A percentile compares a stretch with the other conserved stretches of the same genome.
Conservation (phyloP, 371 early-diverging fungal genomes). For the Mortierella sp. region DNA sequence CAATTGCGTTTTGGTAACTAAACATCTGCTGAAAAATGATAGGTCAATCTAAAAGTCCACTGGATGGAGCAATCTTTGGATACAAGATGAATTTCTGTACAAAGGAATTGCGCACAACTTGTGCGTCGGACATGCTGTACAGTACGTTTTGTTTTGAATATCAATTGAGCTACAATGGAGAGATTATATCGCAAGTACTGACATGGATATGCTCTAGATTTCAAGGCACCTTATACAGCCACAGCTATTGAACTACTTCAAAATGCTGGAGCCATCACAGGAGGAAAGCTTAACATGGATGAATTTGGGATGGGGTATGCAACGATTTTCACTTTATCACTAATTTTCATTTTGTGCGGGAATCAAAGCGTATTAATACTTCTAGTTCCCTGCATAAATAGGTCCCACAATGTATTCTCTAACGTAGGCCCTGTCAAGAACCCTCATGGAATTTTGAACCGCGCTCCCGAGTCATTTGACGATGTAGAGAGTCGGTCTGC, state of each 20-base stretch:
- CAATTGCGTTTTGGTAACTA: neutral
- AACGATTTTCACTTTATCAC: neutral
- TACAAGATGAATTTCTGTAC: slow-evolving; percentile 85
- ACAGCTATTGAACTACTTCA: slow-evolving; percentile 77
- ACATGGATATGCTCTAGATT: slow-evolving; percentile 59
- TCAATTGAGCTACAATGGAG: neutral
- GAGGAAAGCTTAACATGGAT: slow-evolving; percentile 96
- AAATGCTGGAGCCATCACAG: slow-evolving; percentile 76
- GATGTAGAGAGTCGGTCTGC: slow-evolving; percentile 61
- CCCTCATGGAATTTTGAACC: slow-evolving; percentile 55
- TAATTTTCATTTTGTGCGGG: neutral
- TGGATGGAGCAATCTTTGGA: slow-evolving; percentile 75
- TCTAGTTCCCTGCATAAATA: slow-evolving; percentile 30
- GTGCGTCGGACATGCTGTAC: slow-evolving; percentile 76
- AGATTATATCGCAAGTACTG: neutral
- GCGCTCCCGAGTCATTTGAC: slow-evolving; percentile 3
- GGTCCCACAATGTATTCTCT: slow-evolving; percentile 67
- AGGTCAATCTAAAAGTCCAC: slow-evolving; percentile 50
- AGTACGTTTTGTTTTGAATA: slow-evolving; percentile 52
- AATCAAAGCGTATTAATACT: no score
- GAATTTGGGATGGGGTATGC: slow-evolving; percentile 96
- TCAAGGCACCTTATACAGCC: slow-evolving; percentile 82
- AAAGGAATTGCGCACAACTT: slow-evolving; percentile 70
- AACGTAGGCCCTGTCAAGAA: slow-evolving; percentile 65
- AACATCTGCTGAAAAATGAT: neutral